Conservation (phyloP, 2,329 filamentous ascomycete species). For the Calonectria honghensis region DNA sequence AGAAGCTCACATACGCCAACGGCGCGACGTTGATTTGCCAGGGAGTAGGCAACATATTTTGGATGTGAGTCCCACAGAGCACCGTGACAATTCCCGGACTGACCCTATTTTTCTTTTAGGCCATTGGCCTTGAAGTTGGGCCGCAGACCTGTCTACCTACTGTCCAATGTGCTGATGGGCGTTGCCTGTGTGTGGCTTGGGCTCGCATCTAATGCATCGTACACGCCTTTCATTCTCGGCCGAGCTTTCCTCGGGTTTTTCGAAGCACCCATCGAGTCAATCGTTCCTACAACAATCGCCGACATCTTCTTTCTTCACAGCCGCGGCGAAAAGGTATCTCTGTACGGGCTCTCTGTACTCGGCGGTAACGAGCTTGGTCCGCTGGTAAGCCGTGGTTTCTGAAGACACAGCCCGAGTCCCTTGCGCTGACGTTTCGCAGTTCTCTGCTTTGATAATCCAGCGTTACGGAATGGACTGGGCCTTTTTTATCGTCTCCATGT, state of each 20-base stretch:
- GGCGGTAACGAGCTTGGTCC: slow-evolving; percentile 39
- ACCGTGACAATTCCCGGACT: background rate
- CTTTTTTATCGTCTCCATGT: slow-evolving; percentile 34
- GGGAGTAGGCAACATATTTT: slow-evolving; percentile 33
- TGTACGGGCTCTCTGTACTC: slow-evolving; percentile 34
- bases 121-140: slow-evolving; percentile 34
- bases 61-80: slow-evolving; percentile 21
- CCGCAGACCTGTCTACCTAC: slow-evolving; percentile 30
- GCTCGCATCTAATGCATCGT: slow-evolving; percentile 30
- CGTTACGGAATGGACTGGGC: slow-evolving; percentile 34
- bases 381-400: slow-evolving; percentile 13
- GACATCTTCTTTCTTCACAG: slow-evolving; percentile 37
- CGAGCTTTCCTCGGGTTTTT: slow-evolving; percentile 34
- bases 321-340: slow-evolving; percentile 33
- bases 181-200: slow-evolving; percentile 36
- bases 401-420: background rate
- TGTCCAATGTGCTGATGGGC: slow-evolving; percentile 35
- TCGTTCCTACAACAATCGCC: slow-evolving; percentile 35
- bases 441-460: slow-evolving; percentile 35
- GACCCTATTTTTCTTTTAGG: background rate
- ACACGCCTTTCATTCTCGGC: slow-evolving; percentile 32
- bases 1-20: slow-evolving; percentile 33
- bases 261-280: slow-evolving; percentile 33
- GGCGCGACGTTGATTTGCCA: slow-evolving; percentile 35
- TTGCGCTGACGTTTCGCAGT: background rate